Percentiles rank a stretch among this genome's conserved stretches.
These are phyloP conservation scores for Fusarium hostae DNA, from an alignment of 2,329 filamentous ascomycete genomes.

Conservation along the genomic window DNA sequence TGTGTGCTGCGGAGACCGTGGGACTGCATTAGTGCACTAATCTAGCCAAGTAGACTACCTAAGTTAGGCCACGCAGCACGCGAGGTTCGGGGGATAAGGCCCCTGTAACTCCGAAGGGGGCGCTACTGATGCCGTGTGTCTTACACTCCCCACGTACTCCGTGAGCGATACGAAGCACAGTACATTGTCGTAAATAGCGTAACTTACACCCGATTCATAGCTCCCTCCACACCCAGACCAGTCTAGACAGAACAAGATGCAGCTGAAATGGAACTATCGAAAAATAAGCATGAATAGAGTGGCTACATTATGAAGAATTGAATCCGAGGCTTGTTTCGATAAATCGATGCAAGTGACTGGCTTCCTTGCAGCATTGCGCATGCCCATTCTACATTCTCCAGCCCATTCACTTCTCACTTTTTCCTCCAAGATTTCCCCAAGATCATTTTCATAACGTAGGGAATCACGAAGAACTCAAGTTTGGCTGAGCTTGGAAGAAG, in stretches of 20 bases:
- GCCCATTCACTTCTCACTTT: not conserved
- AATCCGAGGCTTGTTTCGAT: not conserved
- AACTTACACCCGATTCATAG: not conserved
- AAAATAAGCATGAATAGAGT: slow-evolving; percentile 1
- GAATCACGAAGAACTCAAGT: not conserved
- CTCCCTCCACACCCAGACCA: not conserved
- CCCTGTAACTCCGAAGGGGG: not conserved
- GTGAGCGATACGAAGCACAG: not conserved
- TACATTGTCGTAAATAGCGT: not conserved
- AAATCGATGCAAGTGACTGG: not conserved
- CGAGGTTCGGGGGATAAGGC: not conserved
- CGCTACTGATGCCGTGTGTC: not conserved
- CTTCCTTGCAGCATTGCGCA: not conserved
- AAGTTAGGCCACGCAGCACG: not conserved
- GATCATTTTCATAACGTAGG: too few relatives aligned
- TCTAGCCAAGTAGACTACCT: not conserved
- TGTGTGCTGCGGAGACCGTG: not conserved
- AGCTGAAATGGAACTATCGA: slow-evolving; percentile 5
- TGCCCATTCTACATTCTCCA: not conserved
- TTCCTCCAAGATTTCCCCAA: not conserved
- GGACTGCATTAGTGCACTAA: not conserved
- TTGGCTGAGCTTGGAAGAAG: not conserved
- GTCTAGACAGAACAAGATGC: slow-evolving; percentile 3
- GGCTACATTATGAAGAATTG: not conserved
- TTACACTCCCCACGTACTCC: not conserved